Evolutionary conservation across 2,329 filamentous ascomycete genomes (phyloP), one percentile per base, ranked within the genome.

Genomic region (Nothophoma quercina): DNA sequence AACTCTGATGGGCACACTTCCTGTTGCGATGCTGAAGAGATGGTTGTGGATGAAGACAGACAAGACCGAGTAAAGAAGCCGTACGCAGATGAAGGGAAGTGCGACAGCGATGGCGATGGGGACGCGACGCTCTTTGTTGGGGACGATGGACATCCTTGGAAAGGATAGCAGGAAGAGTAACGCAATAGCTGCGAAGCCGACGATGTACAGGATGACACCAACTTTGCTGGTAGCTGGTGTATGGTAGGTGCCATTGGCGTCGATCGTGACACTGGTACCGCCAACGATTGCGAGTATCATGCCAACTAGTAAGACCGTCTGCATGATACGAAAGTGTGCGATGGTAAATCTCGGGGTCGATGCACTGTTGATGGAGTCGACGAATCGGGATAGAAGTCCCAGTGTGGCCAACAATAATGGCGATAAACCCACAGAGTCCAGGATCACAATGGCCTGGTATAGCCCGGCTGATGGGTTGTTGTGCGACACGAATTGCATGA

Each of bases 401-500:
- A 81, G 60, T 8, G 78, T 75, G 3, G 77, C 69, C 19, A 82
- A 68, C 21, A 82, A 72, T 21, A 84, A 63, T 7, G 79, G 77
- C 1, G 80, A 80, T 2, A 84, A 62, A 12, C 81, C 83, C 29
- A 83, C 70, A 10, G 64, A 79, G 72, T 58, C 74, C 33, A 79
- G 80, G 33, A 78, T 68, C 30, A 77, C 67, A 19, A 77, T 78
- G 5, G 77, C 72, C 44, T 72, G 69, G 33, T 81, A 72, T 36
- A 72, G 58, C 12, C 73, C 65, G 5, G 57, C 64, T 1, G 68
- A 73, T 3, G 78, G 78, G 18, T 79, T 56, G 42, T 63, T 67
- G 59, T 81, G 79, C 5, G 80, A 79, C 18, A 79, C 75, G 5
- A 86, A 78, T 55, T 83, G 73, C 52, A 83, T 75, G 33, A 75